Evolutionary conservation across 2,329 filamentous ascomycete genomes (phyloP).

Genomic region (Penicillium expansum): DNA sequence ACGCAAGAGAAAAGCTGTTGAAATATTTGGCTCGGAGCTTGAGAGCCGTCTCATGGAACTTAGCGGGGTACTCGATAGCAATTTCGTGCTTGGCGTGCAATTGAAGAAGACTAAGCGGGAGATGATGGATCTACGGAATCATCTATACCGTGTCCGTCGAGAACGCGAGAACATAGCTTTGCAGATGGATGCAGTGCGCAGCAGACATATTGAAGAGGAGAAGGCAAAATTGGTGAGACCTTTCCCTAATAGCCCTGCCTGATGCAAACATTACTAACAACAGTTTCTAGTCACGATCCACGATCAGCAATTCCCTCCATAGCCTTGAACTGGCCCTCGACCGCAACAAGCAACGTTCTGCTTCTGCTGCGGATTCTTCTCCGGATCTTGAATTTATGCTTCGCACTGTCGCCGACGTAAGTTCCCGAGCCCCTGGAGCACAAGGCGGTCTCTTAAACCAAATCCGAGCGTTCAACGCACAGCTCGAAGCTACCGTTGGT

Average conservation of each 20-base stretch:
- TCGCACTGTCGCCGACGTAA: constrained; percentile 43
- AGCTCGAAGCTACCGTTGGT: constrained; percentile 39
- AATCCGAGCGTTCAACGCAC: constrained; percentile 43
- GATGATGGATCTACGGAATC: constrained; percentile 46
- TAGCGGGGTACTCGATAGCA: constrained; percentile 52
- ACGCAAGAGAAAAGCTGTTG: constrained; percentile 48
- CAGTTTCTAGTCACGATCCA: constrained; percentile 33
- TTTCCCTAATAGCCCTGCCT: neutral
- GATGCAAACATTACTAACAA: constrained; percentile 10
- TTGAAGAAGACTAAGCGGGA: constrained; percentile 46
- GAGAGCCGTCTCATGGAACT: constrained; percentile 51
- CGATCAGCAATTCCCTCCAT: constrained; percentile 44
- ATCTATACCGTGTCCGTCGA: constrained; percentile 49
- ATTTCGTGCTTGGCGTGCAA: constrained; percentile 47
- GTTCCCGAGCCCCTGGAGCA: constrained; percentile 37
- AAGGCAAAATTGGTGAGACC: constrained; percentile 33
- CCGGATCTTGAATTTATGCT: constrained; percentile 44
- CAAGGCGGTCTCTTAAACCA: constrained; percentile 43
- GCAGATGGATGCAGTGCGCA: constrained; percentile 50
- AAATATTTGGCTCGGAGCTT: constrained; percentile 49
- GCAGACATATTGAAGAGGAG: constrained; percentile 42
- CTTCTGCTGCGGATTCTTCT: constrained; percentile 23
- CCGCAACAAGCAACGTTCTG: constrained; percentile 31
- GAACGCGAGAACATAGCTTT: constrained; percentile 51
- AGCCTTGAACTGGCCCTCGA: constrained; percentile 44